Conservation (phyloP, 345 rosid species). For the Linum lewisii region DNA sequence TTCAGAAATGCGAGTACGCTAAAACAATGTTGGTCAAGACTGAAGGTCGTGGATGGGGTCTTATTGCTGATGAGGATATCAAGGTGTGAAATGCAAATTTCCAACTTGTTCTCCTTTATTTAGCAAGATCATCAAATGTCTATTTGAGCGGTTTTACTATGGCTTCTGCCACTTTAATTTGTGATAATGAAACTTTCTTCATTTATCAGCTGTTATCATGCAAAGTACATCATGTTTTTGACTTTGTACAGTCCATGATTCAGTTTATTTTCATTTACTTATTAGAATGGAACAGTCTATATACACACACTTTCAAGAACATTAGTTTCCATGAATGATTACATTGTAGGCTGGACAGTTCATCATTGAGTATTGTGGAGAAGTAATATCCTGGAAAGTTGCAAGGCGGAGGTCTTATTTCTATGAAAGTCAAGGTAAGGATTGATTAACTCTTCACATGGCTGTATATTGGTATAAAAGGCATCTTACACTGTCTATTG, state of each 20-base stretch:
- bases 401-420: slow-evolving; percentile 76
- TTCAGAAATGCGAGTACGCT: slow-evolving; percentile 77
- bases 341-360: slow-evolving; percentile 65
- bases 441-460: slow-evolving; percentile 4
- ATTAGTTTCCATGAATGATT: slow-evolving; percentile 6
- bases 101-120: background rate
- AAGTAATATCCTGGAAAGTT: slow-evolving; percentile 92
- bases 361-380: slow-evolving; percentile 94
- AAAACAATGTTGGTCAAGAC: slow-evolving; percentile 61
- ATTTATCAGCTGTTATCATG: background rate
- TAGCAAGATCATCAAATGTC: background rate
- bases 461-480: background rate
- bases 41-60: slow-evolving; percentile 89
- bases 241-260: too few relatives aligned
- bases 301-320: background rate
- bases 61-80: slow-evolving; percentile 69
- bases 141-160: background rate
- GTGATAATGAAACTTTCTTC: background rate
- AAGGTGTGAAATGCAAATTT: slow-evolving; percentile 33
- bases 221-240: background rate
- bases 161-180: too few relatives aligned
- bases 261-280: too few relatives aligned
- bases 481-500: slow-evolving; percentile 8
- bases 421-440: slow-evolving; percentile 64
- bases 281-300: background rate